Evolutionary conservation across 129 eudicot species (phyloP).

Genomic region (Artemisia argyi): DNA sequence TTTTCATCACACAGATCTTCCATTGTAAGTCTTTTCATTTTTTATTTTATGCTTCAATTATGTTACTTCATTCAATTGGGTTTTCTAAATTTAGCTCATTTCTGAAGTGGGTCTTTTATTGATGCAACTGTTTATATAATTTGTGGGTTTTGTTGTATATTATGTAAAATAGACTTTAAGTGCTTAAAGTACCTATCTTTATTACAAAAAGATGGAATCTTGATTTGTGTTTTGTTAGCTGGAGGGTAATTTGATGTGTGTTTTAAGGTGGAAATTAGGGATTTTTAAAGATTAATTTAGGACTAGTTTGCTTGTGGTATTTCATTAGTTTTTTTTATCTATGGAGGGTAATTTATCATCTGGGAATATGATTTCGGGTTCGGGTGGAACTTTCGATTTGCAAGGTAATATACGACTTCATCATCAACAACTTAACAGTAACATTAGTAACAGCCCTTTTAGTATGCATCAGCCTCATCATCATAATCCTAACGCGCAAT

Average conservation of each 20-base stretch:
- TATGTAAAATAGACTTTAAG: not conserved
- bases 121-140: too few species aligned
- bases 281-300: conserved; percentile 22
- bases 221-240: conserved; percentile 1
- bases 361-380: conserved; percentile 56
- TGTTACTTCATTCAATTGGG: too few species aligned
- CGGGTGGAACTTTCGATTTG: conserved; percentile 51
- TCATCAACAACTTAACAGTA: conserved; percentile 45
- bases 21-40: not conserved
- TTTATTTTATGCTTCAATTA: too few species aligned
- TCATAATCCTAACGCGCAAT: conserved; percentile 34
- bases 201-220: not conserved
- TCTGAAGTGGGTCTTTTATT: too few species aligned
- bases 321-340: not conserved
- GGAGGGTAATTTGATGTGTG: conserved; percentile 23
- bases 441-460: conserved; percentile 32
- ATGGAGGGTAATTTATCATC: conserved; percentile 80
- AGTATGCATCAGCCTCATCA: conserved; percentile 39
- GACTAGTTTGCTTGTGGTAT: not conserved
- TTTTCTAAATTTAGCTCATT: too few species aligned
- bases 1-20: conserved; percentile 21
- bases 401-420: conserved; percentile 56
- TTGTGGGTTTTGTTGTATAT: too few species aligned
- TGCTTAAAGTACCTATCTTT: not conserved
- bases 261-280: conserved; percentile 18